A percentile compares a stretch with the other conserved stretches of the same genome.
phyloP scores from a whole-genome alignment of 2,329 filamentous ascomycete genomes.

The Cadophora malorum region DNA sequence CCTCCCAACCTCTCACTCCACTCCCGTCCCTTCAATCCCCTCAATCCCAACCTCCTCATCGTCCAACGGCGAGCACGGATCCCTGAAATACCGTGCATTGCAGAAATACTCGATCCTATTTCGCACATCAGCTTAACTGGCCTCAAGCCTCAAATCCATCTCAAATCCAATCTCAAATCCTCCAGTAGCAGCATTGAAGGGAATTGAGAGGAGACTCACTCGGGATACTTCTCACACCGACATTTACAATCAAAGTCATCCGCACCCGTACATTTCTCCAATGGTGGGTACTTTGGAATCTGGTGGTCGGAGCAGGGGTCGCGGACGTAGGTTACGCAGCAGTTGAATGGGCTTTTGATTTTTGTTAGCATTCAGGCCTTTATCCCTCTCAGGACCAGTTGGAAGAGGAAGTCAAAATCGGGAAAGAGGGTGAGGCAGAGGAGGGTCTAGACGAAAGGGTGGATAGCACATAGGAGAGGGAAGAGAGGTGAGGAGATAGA shows the following conservation, averaged over 20 bases:
- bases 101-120: slow-evolving; percentile 23
- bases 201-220: slow-evolving; percentile 1
- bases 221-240: slow-evolving; percentile 14
- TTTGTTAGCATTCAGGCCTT: too few species aligned
- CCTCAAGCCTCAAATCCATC: too few species aligned
- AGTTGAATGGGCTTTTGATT: slow-evolving; percentile 18
- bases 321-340: slow-evolving; percentile 23
- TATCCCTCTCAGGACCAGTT: too few species aligned
- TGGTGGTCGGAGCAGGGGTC: slow-evolving; percentile 23
- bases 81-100: slow-evolving; percentile 17
- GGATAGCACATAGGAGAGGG: too few species aligned
- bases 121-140: background rate
- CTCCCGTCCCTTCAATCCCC: background rate
- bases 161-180: too few species aligned
- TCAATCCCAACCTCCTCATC: background rate
- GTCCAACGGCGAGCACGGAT: slow-evolving; percentile 11
- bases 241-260: slow-evolving; percentile 16
- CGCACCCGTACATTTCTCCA: background rate
- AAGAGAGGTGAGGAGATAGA: background rate
- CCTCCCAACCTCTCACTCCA: too few species aligned
- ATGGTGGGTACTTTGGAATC: background rate
- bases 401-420: too few species aligned
- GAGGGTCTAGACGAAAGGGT: too few species aligned
- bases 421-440: too few species aligned
- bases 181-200: too few species aligned